Evolutionary conservation across 768 basidiomycete species (phyloP).

Genomic region (Lentinus brumalis): DNA sequence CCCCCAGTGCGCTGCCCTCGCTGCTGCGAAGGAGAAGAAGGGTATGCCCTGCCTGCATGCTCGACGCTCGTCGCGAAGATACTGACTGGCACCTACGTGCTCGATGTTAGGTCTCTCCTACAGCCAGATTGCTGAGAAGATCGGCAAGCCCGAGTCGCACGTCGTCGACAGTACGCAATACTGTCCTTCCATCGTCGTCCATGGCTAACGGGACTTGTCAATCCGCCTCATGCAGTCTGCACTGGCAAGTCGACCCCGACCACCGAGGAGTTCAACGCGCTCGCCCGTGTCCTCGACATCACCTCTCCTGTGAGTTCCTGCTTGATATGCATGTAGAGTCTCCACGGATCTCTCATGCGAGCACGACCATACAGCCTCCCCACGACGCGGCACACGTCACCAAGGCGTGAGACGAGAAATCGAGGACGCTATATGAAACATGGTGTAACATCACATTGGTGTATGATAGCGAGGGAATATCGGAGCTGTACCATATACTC

Average conservation of each 20-base stretch:
- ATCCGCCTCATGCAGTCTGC: slow-evolving; percentile 22
- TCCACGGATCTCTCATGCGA: not conserved
- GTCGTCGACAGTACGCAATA: slow-evolving; percentile 53
- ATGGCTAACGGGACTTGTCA: not conserved
- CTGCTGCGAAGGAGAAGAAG: slow-evolving; percentile 47
- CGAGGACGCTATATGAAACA: not conserved
- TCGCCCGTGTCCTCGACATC: slow-evolving; percentile 30
- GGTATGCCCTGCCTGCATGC: slow-evolving; percentile 39
- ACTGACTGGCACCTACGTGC: not conserved
- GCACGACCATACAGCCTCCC: slow-evolving; percentile 24
- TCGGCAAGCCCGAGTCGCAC: slow-evolving; percentile 46
- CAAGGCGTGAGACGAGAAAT: slow-evolving; percentile 1
- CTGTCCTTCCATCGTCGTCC: not conserved
- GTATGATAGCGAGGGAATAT: slow-evolving; percentile 12
- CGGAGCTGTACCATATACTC: slow-evolving; percentile 11
- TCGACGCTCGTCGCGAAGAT: not conserved
- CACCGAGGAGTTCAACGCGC: slow-evolving; percentile 31
- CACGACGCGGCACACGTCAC: slow-evolving; percentile 30
- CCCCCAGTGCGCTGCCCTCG: slow-evolving; percentile 62
- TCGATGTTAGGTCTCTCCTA: slow-evolving; percentile 49
- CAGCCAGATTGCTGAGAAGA: slow-evolving; percentile 46
- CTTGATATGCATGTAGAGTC: not conserved
- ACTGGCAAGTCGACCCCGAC: slow-evolving; percentile 27
- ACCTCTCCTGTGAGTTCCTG: slow-evolving; percentile 22
- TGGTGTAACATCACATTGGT: slow-evolving; percentile 10